Base-by-base conservation (phyloP, 768 basidiomycete genomes). In the Punctularia strigosozonata region DNA sequence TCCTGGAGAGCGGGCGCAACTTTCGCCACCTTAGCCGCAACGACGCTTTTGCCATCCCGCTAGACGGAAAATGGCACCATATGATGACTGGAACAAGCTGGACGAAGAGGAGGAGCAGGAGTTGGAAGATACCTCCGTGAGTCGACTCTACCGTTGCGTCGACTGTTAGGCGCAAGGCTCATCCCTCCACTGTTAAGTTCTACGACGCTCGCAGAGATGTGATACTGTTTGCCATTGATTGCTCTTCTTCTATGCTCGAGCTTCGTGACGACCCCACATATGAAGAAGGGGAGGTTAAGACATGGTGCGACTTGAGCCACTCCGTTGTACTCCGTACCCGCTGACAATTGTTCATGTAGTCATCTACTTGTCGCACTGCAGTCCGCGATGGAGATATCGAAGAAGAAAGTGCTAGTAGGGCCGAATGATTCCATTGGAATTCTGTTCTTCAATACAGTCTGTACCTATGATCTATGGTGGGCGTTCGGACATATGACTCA, bases 221-320 rank as follows among this genome's bases (percentile, higher is more conserved):
- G 23, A 81, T 94, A 33, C 60, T 98, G n/a, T 95, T 97, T 62
- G 86, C 84, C 56, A 88, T 99, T 42, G 92, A 99, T 58, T 89
- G 87, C 45, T 94, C 92, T 0, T 65, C 73, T 39, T 86, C 88
- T 8, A 97, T 98, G 94, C 78, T 84, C 19, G 66, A 64, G 25
- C 71, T 80, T 31, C 66, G 66, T 36, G 79, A 82, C 19, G 75
- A 80, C 49, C 72, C 74, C 8, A 62, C 64, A 39, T 71, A 79
- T 42, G 74, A 86, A 59, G 71, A 77, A 37, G 63, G 65, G 26
- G 66, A 80, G 51, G n/a, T n/a, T n/a, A n/a, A n/a, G n/a, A n/a
- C n/a, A n/a, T n/a, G n/a, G n/a, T n/a, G n/a, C n/a, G n/a, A n/a
- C n/a, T n/a, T n/a, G n/a, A n/a, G n/a, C n/a, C n/a, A n/a, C n/a